Evolutionary conservation across 129 eudicot species (phyloP).

Genomic region (Smallanthus sonchifolius): DNA sequence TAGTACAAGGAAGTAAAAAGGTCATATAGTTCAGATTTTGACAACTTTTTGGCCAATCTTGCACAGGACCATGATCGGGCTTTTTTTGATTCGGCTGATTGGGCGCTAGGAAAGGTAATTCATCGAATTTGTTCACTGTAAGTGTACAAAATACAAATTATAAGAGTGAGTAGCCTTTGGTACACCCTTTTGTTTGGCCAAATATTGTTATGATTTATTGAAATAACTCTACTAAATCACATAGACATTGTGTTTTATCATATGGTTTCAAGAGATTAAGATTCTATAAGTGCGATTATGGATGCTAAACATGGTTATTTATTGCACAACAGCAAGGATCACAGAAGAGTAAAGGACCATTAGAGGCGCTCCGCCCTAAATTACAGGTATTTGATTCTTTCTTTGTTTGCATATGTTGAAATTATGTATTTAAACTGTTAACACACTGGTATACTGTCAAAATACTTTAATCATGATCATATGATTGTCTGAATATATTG

Average conservation of each 20-base stretch:
- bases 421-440: background rate
- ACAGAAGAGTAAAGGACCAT: constrained; percentile 77
- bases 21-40: background rate
- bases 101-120: constrained; percentile 92
- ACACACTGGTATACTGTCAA: background rate
- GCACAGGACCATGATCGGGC: constrained; percentile 87
- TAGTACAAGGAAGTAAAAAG: background rate
- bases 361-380: constrained; percentile 93
- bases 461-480: background rate
- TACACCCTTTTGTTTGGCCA: background rate
- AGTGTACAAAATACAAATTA: background rate
- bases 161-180: background rate
- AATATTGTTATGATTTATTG: background rate
- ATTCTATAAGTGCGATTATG: background rate
- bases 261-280: background rate
- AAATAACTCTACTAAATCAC: background rate
- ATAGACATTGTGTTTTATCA: background rate
- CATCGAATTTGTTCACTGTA: background rate
- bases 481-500: background rate
- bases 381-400: constrained; percentile 49
- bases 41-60: constrained; percentile 20
- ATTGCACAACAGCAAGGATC: constrained; percentile 51
- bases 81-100: constrained; percentile 92
- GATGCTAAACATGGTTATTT: constrained; percentile 3
- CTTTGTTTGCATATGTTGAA: background rate